A percentile compares a stretch with the other conserved stretches of the same genome.
Conservation (phyloP, 1,139 yeast genomes). For the Magnusiomyces magnusii region DNA sequence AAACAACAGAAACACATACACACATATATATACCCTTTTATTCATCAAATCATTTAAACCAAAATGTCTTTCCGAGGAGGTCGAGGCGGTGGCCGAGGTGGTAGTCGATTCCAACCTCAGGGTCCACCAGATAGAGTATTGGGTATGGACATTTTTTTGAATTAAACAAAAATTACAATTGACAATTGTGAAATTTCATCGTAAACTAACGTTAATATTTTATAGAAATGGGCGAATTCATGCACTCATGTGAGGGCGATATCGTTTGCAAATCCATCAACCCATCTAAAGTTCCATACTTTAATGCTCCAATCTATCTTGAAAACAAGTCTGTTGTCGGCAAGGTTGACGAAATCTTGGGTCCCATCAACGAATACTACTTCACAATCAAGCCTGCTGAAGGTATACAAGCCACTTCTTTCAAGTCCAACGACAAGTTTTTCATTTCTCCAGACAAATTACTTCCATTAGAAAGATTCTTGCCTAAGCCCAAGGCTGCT, state of each 20-base stretch:
- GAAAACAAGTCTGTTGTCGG: slow-evolving; percentile 93
- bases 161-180: too few relatives aligned
- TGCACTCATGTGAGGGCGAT: slow-evolving; percentile 95
- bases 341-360: slow-evolving; percentile 96
- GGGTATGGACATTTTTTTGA: slow-evolving; percentile 26
- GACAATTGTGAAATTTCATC: too few relatives aligned
- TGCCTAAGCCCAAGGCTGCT: slow-evolving; percentile 79
- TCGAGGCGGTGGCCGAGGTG: slow-evolving; percentile 59
- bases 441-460: slow-evolving; percentile 93
- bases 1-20: neutral
- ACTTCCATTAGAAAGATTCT: slow-evolving; percentile 89
- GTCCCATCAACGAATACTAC: slow-evolving; percentile 93
- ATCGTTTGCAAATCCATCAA: slow-evolving; percentile 94
- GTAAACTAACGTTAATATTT: neutral
- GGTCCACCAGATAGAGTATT: slow-evolving; percentile 85
- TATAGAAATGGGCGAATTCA: slow-evolving; percentile 88
- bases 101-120: slow-evolving; percentile 42
- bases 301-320: slow-evolving; percentile 96
- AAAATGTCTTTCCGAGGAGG: slow-evolving; percentile 32
- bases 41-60: neutral
- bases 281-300: slow-evolving; percentile 81
- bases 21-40: neutral
- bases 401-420: slow-evolving; percentile 90
- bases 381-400: slow-evolving; percentile 95
- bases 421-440: slow-evolving; percentile 93